Percentiles rank a stretch among this genome's conserved stretches.
phyloP scores from a whole-genome alignment of 2,329 filamentous ascomycete genomes.

The Trichoderma breve region DNA sequence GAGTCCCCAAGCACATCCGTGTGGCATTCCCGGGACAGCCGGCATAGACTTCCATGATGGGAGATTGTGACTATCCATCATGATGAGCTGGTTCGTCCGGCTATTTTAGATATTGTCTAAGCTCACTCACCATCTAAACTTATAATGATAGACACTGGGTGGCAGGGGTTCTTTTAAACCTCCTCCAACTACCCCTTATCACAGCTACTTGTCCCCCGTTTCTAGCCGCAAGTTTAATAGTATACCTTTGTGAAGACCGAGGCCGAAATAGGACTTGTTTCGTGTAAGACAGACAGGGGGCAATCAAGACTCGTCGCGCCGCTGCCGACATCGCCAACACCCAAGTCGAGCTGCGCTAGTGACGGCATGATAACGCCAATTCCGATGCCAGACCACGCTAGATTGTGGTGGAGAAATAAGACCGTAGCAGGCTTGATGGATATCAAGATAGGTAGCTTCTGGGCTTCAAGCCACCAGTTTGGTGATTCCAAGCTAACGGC shows the following conservation, averaged over 20 bases:
- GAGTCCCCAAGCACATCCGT: not conserved
- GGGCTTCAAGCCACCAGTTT: not conserved
- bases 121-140: not conserved
- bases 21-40: not conserved
- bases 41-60: not conserved
- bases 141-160: not conserved
- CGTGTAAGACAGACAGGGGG: not conserved
- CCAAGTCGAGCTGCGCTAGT: not conserved
- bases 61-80: not conserved
- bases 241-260: not conserved
- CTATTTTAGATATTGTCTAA: not conserved
- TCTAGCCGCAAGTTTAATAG: not conserved
- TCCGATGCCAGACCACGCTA: not conserved
- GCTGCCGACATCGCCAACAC: not conserved
- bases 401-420: not conserved
- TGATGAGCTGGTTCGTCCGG: not conserved
- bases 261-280: not conserved
- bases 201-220: not conserved
- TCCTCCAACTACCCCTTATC: not conserved
- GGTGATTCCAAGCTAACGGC: not conserved
- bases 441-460: not conserved
- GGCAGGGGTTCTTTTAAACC: not conserved
- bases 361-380: not conserved
- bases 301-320: not conserved
- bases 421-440: not conserved